Evolutionary conservation across 1,284 basidiomycete genomes (phyloP).

Genomic region (Cryptococcus wingfieldii): DNA sequence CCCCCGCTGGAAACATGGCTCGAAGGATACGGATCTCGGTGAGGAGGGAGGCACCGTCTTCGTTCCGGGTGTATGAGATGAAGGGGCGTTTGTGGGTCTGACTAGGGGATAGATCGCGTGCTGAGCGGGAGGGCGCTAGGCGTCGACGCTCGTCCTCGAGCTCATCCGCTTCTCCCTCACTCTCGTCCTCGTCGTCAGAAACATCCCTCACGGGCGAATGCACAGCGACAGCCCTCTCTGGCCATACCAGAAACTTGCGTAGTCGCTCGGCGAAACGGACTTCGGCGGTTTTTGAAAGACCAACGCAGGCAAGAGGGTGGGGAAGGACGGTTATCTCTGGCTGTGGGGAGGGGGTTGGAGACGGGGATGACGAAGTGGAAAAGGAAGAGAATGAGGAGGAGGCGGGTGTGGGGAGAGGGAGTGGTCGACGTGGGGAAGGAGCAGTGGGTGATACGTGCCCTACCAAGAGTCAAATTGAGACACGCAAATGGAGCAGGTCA

Average conservation of each 20-base stretch:
- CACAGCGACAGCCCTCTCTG: conserved; percentile 17
- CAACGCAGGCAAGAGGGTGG: conserved; percentile 36
- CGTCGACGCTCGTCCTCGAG: not conserved
- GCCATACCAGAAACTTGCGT: conserved; percentile 39
- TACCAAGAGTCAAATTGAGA: conserved; percentile 5
- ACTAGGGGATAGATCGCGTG: not conserved
- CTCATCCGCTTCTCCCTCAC: not conserved
- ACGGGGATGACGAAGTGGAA: not conserved
- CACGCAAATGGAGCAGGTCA: conserved; percentile 1
- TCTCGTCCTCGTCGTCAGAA: not conserved
- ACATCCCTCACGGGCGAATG: not conserved
- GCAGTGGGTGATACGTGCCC: not conserved
- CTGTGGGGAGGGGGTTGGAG: conserved; percentile 9
- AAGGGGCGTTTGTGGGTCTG: conserved; percentile 28
- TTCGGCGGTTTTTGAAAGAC: conserved; percentile 24
- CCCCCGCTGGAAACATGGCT: conserved; percentile 22
- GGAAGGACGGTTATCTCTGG: conserved; percentile 37
- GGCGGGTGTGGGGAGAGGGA: conserved; percentile 15
- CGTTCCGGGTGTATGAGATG: conserved; percentile 39
- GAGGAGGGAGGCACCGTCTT: conserved; percentile 36
- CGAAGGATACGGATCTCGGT: conserved; percentile 37
- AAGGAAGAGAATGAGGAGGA: conserved; percentile 4
- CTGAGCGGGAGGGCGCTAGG: not conserved
- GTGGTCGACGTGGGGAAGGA: conserved; percentile 20
- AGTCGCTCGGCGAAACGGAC: conserved; percentile 20